A percentile compares a stretch with the other conserved stretches of the same genome.
Conservation (phyloP, 805 yeast species). For the Ogataea nonfermentans region DNA sequence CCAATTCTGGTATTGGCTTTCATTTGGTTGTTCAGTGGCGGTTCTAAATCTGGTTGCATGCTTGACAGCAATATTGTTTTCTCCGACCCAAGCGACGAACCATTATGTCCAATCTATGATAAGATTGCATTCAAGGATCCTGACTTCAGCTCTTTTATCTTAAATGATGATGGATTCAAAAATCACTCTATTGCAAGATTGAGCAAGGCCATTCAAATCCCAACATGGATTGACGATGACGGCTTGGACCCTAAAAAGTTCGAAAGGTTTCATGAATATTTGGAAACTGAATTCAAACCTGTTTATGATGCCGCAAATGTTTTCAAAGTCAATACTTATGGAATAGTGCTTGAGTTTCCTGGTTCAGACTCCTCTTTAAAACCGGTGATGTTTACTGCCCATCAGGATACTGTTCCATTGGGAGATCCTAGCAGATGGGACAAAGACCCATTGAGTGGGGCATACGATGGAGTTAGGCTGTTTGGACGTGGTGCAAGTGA, state of each 20-base stretch:
- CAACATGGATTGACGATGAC: constrained; percentile 42
- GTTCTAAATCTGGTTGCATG: no score
- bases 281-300: constrained; percentile 52
- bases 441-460: constrained; percentile 63
- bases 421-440: constrained; percentile 63
- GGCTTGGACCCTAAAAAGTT: constrained; percentile 22
- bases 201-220: constrained; percentile 49
- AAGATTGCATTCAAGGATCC: constrained; percentile 20
- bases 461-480: constrained; percentile 60
- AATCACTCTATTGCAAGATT: constrained; percentile 40
- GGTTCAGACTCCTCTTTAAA: constrained; percentile 52
- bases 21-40: no score
- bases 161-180: constrained; percentile 35
- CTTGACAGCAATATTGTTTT: no score
- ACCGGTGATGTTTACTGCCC: constrained; percentile 72
- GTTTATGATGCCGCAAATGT: constrained; percentile 45
- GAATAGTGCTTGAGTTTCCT: constrained; percentile 60
- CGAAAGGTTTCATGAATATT: constrained; percentile 44
- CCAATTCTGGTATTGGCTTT: no score
- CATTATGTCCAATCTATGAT: constrained; percentile 29
- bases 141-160: constrained; percentile 25
- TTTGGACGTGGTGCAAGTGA: constrained; percentile 82
- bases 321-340: constrained; percentile 58
- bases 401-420: constrained; percentile 81
- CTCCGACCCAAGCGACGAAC: constrained; percentile 9